Evolutionary conservation across 306 rosid species (phyloP).

Genomic region (Gynostemma pentaphyllum): DNA sequence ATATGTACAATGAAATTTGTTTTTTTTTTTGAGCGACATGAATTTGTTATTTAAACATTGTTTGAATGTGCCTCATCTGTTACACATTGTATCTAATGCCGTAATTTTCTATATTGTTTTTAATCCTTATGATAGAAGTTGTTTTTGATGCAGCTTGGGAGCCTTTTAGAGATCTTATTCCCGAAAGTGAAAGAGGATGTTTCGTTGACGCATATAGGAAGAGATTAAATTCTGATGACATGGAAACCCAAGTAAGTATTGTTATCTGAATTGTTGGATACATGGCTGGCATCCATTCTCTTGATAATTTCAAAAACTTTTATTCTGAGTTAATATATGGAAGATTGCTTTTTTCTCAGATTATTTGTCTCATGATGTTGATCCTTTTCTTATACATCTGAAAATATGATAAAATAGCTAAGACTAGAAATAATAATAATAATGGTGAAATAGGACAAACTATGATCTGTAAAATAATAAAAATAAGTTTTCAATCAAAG

Average conservation of each 20-base stretch:
- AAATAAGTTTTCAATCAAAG: not conserved
- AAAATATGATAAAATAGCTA: not conserved
- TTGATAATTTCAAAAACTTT: not conserved
- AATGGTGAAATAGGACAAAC: not conserved
- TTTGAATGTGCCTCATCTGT: not conserved
- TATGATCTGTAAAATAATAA: not conserved
- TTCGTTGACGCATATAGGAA: conserved; percentile 65
- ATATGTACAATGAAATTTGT: not conserved
- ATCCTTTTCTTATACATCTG: not conserved
- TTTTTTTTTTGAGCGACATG: too few species aligned
- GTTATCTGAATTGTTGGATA: not conserved
- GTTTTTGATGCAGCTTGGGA: conserved; percentile 63
- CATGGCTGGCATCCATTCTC: not conserved
- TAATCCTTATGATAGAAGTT: not conserved
- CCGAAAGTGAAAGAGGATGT: conserved; percentile 66
- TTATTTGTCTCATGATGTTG: not conserved
- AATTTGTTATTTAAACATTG: not conserved
- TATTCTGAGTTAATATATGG: not conserved
- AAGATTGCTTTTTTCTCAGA: not conserved
- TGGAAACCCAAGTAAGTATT: conserved; percentile 59
- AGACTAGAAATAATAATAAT: not conserved
- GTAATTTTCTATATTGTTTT: not conserved
- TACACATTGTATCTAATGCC: not conserved
- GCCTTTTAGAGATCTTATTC: conserved; percentile 80
- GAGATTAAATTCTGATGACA: conserved; percentile 71